Percentiles rank a stretch among this genome's conserved stretches.
Evolutionary conservation across 148 eudicot species (phyloP).

Genomic region (Amaranthus hypochondriacus): DNA sequence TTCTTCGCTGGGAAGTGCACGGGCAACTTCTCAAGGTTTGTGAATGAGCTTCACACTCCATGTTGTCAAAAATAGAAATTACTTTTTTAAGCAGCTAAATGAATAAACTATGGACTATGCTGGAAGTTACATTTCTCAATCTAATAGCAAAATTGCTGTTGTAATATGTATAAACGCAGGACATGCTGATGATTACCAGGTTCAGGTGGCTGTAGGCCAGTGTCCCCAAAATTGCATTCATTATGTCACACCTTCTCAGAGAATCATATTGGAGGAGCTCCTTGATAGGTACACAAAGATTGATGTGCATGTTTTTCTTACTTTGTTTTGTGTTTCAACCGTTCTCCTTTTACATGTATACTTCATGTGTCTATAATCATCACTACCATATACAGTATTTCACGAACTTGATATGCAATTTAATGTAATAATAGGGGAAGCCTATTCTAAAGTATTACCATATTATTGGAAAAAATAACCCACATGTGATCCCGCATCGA

Average conservation of each 20-base stretch:
- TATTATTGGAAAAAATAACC: no score
- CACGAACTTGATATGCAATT: neutral
- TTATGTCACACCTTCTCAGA: slow-evolving; percentile 92
- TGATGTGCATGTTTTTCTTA: neutral
- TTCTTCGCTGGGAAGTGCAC: slow-evolving; percentile 69
- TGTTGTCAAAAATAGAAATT: neutral
- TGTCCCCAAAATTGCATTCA: slow-evolving; percentile 94
- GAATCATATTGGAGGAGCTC: slow-evolving; percentile 79
- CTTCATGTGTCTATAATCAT: neutral
- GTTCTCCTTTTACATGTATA: neutral
- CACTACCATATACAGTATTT: neutral
- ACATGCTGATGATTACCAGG: slow-evolving; percentile 59
- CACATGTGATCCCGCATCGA: no score
- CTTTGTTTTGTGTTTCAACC: neutral
- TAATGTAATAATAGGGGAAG: no score
- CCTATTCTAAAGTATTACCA: no score
- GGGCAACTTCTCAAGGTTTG: slow-evolving; percentile 75
- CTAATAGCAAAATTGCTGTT: slow-evolving; percentile 7
- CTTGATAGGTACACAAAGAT: slow-evolving; percentile 52
- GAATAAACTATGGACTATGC: neutral
- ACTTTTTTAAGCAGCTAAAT: neutral
- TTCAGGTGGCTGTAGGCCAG: slow-evolving; percentile 79
- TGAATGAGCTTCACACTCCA: neutral
- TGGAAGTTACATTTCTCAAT: neutral
- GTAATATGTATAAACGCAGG: slow-evolving; percentile 31